A percentile compares a stretch with the other conserved stretches of the same genome.
These are phyloP conservation scores for Dipodascus albidus DNA, from an alignment of 805 yeast species.

Conservation along the genomic window DNA sequence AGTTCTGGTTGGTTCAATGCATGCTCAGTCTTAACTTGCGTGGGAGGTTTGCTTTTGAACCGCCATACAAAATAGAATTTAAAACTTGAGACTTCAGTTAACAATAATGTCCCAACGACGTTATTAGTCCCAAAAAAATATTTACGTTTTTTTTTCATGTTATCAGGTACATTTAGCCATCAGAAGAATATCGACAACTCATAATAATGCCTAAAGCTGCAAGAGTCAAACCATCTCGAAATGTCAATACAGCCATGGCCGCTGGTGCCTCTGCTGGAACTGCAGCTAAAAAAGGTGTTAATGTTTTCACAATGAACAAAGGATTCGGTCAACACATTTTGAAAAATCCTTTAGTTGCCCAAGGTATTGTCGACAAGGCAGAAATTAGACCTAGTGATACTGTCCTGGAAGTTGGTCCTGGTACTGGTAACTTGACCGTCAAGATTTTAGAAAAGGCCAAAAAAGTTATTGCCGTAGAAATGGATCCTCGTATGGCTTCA, in stretches of 20 bases:
- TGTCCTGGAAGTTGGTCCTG: slow-evolving; percentile 96
- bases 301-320: slow-evolving; percentile 91
- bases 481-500: slow-evolving; percentile 99
- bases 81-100: too few relatives aligned
- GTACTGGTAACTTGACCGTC: slow-evolving; percentile 96
- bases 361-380: slow-evolving; percentile 96
- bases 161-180: too few relatives aligned
- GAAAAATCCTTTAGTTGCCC: slow-evolving; percentile 93
- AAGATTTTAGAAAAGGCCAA: slow-evolving; percentile 84
- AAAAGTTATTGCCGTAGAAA: slow-evolving; percentile 92
- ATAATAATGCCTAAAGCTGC: slow-evolving; percentile 2
- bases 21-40: background rate
- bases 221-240: background rate
- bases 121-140: background rate
- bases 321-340: slow-evolving; percentile 94
- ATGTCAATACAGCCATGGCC: background rate
- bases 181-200: background rate
- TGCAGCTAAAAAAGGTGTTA: background rate
- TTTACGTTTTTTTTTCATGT: too few relatives aligned
- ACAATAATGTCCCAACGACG: background rate
- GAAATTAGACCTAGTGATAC: slow-evolving; percentile 83
- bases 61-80: too few relatives aligned
- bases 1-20: background rate
- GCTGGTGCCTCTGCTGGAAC: slow-evolving; percentile 1
- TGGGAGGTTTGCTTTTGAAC: background rate